Percentiles rank a stretch among this genome's conserved stretches.
These are phyloP conservation scores for Reutealis trisperma DNA, from an alignment of 345 rosid species.

Conservation along the genomic window DNA sequence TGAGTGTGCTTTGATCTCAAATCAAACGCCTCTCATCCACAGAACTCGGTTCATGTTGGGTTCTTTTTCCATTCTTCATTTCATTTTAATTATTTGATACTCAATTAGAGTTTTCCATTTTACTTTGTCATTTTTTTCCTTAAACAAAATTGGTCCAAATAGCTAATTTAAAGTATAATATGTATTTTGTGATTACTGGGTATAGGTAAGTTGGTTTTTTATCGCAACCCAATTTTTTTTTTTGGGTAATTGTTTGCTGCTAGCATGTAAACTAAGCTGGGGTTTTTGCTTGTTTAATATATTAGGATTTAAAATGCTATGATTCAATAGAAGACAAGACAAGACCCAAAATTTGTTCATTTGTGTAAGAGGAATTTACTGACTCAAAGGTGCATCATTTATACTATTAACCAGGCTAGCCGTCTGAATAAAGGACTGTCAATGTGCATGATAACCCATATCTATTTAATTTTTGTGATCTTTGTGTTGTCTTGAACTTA, in stretches of 20 bases:
- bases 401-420: neutral
- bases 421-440: neutral
- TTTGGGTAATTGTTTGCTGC: too few species aligned
- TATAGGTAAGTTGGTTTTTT: too few species aligned
- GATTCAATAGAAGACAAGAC: too few species aligned
- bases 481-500: too few species aligned
- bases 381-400: neutral
- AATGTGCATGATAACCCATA: neutral
- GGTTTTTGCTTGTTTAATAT: neutral
- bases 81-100: neutral
- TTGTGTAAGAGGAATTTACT: neutral
- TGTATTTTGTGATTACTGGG: too few species aligned
- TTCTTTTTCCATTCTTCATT: neutral
- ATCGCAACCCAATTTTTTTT: too few species aligned
- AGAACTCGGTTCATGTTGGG: conserved; percentile 49
- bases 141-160: neutral
- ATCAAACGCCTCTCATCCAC: conserved; percentile 47
- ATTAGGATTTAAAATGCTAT: neutral
- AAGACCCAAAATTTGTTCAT: too few species aligned
- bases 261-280: neutral
- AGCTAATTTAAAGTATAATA: too few species aligned
- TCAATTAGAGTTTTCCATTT: neutral
- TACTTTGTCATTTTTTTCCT: neutral
- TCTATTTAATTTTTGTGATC: neutral
- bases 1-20: conserved; percentile 62